Evolutionary conservation across 2,329 filamentous ascomycete species (phyloP).

Genomic region (Cephalotrichum gorgonifer): DNA sequence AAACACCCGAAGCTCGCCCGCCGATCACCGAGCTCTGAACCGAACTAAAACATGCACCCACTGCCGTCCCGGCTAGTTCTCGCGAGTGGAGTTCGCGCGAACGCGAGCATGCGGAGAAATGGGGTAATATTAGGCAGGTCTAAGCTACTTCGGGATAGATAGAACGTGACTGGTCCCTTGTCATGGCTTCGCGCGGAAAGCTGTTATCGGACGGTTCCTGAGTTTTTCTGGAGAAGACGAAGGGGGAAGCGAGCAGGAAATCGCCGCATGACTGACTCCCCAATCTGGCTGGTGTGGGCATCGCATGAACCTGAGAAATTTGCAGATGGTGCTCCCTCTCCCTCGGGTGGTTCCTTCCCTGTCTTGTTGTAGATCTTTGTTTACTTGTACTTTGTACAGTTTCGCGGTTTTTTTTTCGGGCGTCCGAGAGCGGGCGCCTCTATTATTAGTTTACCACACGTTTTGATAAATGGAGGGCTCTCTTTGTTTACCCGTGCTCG

Average conservation of each 20-base stretch:
- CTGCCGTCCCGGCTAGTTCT: background rate
- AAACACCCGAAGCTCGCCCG: no score
- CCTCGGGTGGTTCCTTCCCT: no score
- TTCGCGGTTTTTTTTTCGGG: background rate
- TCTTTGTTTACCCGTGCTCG: background rate
- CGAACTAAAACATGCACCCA: no score
- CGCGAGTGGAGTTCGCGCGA: background rate
- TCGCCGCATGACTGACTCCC: background rate
- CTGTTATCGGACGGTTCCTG: background rate
- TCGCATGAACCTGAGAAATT: background rate
- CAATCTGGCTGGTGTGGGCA: background rate
- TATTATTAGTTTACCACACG: no score
- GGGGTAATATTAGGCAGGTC: no score
- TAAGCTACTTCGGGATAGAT: background rate
- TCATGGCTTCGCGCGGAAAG: background rate
- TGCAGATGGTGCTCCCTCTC: background rate
- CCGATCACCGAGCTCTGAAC: no score
- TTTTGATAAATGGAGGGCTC: no score
- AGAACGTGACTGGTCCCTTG: background rate
- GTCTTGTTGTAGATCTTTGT: no score
- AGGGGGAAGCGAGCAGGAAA: no score
- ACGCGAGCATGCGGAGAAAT: background rate
- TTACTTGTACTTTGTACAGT: no score
- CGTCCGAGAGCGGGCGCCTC: background rate
- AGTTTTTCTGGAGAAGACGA: background rate